Percentiles rank a stretch among this genome's conserved stretches.
phyloP scores from a whole-genome alignment of 345 rosid species.

The Salix suchowensis region DNA sequence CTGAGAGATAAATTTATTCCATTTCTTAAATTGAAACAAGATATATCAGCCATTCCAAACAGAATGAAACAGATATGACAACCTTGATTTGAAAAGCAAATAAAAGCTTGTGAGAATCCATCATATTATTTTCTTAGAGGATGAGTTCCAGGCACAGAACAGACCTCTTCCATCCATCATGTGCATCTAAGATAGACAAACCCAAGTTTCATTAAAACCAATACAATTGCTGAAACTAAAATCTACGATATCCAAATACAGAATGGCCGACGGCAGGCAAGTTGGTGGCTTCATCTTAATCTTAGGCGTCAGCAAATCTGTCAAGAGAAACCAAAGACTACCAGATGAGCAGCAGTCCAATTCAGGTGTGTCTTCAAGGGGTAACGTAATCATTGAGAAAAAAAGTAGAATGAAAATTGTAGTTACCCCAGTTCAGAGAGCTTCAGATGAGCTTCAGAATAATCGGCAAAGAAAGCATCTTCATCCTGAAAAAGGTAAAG shows the following conservation, averaged over 20 bases:
- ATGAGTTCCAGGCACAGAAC: too few species aligned
- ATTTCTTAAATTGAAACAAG: too few species aligned
- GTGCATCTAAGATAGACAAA: not conserved
- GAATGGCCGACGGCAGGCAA: not conserved
- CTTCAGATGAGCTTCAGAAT: conserved; percentile 71
- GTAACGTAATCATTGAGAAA: too few species aligned
- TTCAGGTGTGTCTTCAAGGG: not conserved
- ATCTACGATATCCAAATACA: not conserved
- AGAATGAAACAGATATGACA: too few species aligned
- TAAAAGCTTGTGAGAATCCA: too few species aligned
- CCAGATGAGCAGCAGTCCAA: not conserved
- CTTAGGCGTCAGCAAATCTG: conserved; percentile 65
- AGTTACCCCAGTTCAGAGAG: conserved; percentile 95
- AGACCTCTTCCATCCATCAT: not conserved
- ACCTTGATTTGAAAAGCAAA: too few species aligned
- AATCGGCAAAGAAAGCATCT: conserved; percentile 86
- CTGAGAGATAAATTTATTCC: too few species aligned
- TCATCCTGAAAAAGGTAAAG: conserved; percentile 51
- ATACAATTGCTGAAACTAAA: not conserved
- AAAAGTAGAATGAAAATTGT: not conserved
- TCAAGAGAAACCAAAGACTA: not conserved
- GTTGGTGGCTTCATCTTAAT: conserved; percentile 4
- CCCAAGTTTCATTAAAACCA: not conserved
- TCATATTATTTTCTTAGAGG: too few species aligned
- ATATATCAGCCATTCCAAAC: too few species aligned